Evolutionary conservation across 345 rosid genomes (phyloP), one percentile per base, ranked within the genome.

Genomic region (Eucalyptus cloeziana): DNA sequence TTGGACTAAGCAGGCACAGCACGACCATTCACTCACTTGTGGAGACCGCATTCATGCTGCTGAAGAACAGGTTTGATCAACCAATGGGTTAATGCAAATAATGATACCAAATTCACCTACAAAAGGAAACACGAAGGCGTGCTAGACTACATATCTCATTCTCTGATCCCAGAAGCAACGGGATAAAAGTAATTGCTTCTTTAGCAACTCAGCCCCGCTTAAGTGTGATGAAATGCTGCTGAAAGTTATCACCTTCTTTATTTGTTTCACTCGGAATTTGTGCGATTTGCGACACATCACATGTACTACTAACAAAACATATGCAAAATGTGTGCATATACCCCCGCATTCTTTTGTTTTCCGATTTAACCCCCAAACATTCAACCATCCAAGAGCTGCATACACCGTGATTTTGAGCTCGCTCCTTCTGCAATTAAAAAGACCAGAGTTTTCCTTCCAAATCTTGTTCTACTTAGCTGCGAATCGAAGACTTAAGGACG

Each of bases 1-100:
- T 94, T 49, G 98, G 98, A 49, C 85, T 96, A 71, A 94, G 95
- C 91, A 92, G 96, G 67, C 96, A 96, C 91, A 93, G 93, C 90
- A 89, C 91, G 54, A 90, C 96, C 45, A 95, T 95, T 88, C 96
- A 95, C 89, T 91, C 93, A 81, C 89, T 97, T 87, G 95, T 93
- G 9, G 97, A 95, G 4, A 51, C 43, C 4, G 45, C 60, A 49
- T 2, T 51, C 19, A 16, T 16, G 60, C 87, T 49, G 54, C 62
- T 86, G 87, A n/a, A 86, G 45, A 86, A 51, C 62, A 31, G 81
- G 81, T 71, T 33, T 19, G 81, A 71, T 71, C 44, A 71, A 71
- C 81, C 81, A 5, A 3, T 3, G 6, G 44, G 44, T 71, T 19
- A 71, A 40, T 19, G 44, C 44, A 71, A 19, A 37, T 71, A 25